Evolutionary conservation across 192 early-diverging fungal species (phyloP).

Genomic region (Neocallimastix lanati): DNA sequence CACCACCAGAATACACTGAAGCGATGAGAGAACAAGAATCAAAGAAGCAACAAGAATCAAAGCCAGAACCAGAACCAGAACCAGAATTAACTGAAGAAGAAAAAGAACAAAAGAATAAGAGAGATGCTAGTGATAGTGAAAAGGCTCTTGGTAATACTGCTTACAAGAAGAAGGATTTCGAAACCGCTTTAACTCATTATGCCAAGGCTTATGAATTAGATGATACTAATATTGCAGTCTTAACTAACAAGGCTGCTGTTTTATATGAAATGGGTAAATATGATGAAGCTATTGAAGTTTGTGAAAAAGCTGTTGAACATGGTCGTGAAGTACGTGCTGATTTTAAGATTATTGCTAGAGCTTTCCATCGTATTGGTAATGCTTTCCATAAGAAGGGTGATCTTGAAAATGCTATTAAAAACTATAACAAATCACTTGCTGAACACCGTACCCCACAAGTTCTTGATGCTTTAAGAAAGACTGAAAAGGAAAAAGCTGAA

Average conservation of each 20-base stretch:
- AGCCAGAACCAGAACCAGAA: constrained; percentile 22
- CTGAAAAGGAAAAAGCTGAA: constrained; percentile 62
- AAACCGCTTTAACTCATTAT: constrained; percentile 74
- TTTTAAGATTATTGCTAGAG: constrained; percentile 91
- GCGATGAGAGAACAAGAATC: constrained; percentile 11
- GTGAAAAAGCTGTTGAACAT: constrained; percentile 75
- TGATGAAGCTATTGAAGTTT: constrained; percentile 82
- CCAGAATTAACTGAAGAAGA: constrained; percentile 35
- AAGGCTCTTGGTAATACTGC: constrained; percentile 77
- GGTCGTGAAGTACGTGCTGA: constrained; percentile 80
- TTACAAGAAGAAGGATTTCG: constrained; percentile 88
- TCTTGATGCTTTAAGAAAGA: constrained; percentile 62
- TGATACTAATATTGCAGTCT: constrained; percentile 70
- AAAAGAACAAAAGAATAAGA: constrained; percentile 44
- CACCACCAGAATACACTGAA: constrained; percentile 6
- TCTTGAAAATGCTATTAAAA: constrained; percentile 71
- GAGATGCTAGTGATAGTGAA: constrained; percentile 35
- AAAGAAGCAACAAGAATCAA: constrained; percentile 8
- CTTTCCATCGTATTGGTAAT: constrained; percentile 74
- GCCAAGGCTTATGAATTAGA: constrained; percentile 78
- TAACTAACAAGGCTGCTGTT: constrained; percentile 96
- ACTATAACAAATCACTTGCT: constrained; percentile 76
- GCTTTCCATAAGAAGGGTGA: constrained; percentile 68
- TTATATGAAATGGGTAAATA: constrained; percentile 84
- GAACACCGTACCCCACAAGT: constrained; percentile 91